Evolutionary conservation across 768 basidiomycete genomes (phyloP), one percentile per base, ranked within the genome.

Genomic region (Lactifluus rugatus): DNA sequence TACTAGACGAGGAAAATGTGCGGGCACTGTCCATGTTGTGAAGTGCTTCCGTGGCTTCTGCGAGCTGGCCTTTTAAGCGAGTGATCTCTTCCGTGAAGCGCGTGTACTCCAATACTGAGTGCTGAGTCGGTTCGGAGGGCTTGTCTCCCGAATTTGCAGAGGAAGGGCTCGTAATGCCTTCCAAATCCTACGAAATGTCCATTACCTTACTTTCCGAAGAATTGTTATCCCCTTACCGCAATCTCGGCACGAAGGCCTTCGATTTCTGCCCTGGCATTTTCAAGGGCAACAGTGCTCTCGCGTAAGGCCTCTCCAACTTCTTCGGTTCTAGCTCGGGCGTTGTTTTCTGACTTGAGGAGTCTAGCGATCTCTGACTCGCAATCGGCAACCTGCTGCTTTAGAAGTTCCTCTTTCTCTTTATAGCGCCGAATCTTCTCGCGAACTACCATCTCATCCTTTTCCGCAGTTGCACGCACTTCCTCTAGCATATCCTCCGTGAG

Each of bases 221-320:
- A 36, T 54, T 31, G 25, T 39, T 0, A 47, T 17, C 9, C 56
- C 72, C 89, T 75, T 70, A 93, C 91, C 36, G 81, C 76, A 45
- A 88, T 74, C 59, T 96, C 95, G 34, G 79, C 72, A 54, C 94
- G 83, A 65, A 72, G 74, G 60, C 71, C 69, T 73, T 99, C 95
- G 13, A 97, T 87, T 70, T 99, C 95, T 14, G 89, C 89, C 55
- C 89, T 75, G 5, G 93, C 89, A 65, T 86, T 87, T 70, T 98
- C 94, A 10, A 98, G 77, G 0, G 94, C 90, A 46, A 82, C 77
- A 2, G 84, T 85, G 64, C 87, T 91, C 73, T 97, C 93, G 62
- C 86, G 76, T 41, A 98, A 73, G 2, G 95, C 95, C 65, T 87
- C 89, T 69, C 95, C 93, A 21, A 93, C 79, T 68, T 99, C 95